Conservation (phyloP, 164 flowering plant genomes). For the Tetrastigma voinierianum region DNA sequence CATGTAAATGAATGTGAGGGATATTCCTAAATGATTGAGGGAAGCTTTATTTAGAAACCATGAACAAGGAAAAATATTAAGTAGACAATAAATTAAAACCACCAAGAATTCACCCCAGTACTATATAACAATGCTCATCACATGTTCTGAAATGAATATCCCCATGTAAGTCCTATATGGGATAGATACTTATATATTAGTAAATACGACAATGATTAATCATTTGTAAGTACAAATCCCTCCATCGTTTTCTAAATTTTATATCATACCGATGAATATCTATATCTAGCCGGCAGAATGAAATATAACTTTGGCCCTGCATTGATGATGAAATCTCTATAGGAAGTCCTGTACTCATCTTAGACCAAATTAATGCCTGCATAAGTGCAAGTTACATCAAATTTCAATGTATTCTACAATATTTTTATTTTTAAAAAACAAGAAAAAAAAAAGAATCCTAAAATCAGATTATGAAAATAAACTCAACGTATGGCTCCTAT, state of each 20-base stretch:
- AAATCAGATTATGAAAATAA: neutral
- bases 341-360: slow-evolving; percentile 99
- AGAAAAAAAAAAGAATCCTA: neutral
- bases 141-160: neutral
- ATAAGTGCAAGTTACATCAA: slow-evolving; percentile 10
- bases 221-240: neutral
- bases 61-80: neutral
- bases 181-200: no score
- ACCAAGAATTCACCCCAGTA: neutral
- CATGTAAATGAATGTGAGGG: slow-evolving; percentile 91
- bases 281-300: slow-evolving; percentile 95
- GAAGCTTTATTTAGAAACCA: neutral
- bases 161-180: no score
- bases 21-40: slow-evolving; percentile 57
- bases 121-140: neutral
- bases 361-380: slow-evolving; percentile 99
- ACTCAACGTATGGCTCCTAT: no score
- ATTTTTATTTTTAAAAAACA: no score
- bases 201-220: no score
- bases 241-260: neutral
- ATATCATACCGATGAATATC: slow-evolving; percentile 80
- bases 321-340: slow-evolving; percentile 94
- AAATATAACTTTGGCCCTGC: slow-evolving; percentile 61
- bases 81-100: neutral
- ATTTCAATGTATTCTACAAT: neutral